These are phyloP conservation scores for Papiliotrema nemorosa DNA, from an alignment of 1,284 basidiomycete genomes.

Conservation along the genomic window DNA sequence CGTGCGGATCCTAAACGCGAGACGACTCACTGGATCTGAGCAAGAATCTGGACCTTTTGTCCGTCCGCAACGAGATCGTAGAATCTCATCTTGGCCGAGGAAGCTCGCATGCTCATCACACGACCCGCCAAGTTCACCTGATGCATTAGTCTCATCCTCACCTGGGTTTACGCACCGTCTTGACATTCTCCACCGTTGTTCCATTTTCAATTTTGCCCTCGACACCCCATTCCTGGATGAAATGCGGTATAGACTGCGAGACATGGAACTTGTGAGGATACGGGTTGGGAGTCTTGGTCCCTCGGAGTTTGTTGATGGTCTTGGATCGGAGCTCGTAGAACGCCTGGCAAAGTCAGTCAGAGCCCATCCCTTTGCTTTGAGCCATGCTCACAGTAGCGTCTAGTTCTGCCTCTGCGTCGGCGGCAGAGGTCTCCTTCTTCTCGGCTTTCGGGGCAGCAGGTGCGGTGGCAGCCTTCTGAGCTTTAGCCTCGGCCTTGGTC, in stretches of 20 bases:
- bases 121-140: conserved; percentile 73
- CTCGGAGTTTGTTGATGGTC: conserved; percentile 79
- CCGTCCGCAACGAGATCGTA: conserved; percentile 95
- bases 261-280: conserved; percentile 99
- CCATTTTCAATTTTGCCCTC: conserved; percentile 63
- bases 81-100: conserved; percentile 82
- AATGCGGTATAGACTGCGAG: conserved; percentile 69
- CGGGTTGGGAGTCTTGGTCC: conserved; percentile 82
- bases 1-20: background rate
- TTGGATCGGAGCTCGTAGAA: conserved; percentile 92
- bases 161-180: conserved; percentile 23
- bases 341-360: too few species aligned
- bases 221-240: conserved; percentile 70
- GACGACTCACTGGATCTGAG: conserved; percentile 70
- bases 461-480: conserved; percentile 64
- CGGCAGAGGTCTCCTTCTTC: conserved; percentile 56
- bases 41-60: conserved; percentile 91
- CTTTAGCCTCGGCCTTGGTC: conserved; percentile 79
- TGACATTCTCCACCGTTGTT: conserved; percentile 19
- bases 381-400: conserved; percentile 37
- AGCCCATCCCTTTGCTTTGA: too few species aligned
- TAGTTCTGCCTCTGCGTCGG: conserved; percentile 47
- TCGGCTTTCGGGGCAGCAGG: conserved; percentile 56
- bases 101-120: conserved; percentile 83
- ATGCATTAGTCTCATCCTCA: background rate